Percentiles rank a stretch among this genome's conserved stretches.
These are phyloP conservation scores for Talaromyces funiculosus DNA, from an alignment of 2,329 filamentous ascomycete species.

Conservation along the genomic window DNA sequence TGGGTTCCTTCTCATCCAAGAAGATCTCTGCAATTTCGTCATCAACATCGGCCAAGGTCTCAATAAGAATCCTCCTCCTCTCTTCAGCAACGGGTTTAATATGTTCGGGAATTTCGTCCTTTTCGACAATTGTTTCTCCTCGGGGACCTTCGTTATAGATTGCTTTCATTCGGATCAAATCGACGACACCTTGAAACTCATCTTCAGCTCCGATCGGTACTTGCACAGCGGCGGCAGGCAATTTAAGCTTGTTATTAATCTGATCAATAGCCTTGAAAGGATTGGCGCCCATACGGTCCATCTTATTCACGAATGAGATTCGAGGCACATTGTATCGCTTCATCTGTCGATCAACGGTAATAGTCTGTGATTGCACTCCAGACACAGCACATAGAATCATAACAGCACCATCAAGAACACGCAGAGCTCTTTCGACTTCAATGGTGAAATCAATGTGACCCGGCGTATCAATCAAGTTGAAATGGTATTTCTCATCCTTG, in stretches of 20 bases:
- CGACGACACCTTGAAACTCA: slow-evolving; percentile 85
- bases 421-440: slow-evolving; percentile 89
- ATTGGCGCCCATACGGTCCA: slow-evolving; percentile 98
- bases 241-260: slow-evolving; percentile 93
- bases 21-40: slow-evolving; percentile 96
- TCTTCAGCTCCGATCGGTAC: slow-evolving; percentile 91
- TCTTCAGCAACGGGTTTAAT: slow-evolving; percentile 70
- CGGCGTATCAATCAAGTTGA: slow-evolving; percentile 98
- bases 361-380: slow-evolving; percentile 95
- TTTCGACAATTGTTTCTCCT: slow-evolving; percentile 70
- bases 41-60: slow-evolving; percentile 94
- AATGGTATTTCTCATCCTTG: slow-evolving; percentile 85
- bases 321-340: slow-evolving; percentile 94
- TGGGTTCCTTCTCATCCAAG: slow-evolving; percentile 78
- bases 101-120: slow-evolving; percentile 77
- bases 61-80: slow-evolving; percentile 79
- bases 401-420: slow-evolving; percentile 92
- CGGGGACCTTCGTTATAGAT: slow-evolving; percentile 84
- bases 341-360: slow-evolving; percentile 98
- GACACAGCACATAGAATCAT: slow-evolving; percentile 98
- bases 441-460: slow-evolving; percentile 99
- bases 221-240: slow-evolving; percentile 87
- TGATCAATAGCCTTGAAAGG: slow-evolving; percentile 97
- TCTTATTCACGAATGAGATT: slow-evolving; percentile 98
- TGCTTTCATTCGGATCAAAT: slow-evolving; percentile 85